Conservation (phyloP, 306 rosid species). For the Mimosa bimucronata region DNA sequence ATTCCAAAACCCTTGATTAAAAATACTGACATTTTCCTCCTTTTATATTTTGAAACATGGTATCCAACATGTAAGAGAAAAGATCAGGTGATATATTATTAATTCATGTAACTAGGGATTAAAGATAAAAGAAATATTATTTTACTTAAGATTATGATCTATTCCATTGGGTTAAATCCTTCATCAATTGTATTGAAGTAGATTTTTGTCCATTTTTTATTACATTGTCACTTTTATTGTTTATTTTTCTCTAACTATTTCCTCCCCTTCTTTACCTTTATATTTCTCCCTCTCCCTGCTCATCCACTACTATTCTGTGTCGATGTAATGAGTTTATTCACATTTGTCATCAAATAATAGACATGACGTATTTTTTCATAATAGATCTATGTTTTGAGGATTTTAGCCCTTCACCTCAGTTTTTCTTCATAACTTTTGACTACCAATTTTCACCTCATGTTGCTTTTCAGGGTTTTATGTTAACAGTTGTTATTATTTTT, state of each 20-base stretch:
- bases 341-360: no score
- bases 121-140: no score
- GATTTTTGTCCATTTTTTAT: no score
- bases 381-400: neutral
- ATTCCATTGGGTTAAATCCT: no score
- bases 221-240: no score
- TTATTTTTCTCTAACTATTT: no score
- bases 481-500: neutral
- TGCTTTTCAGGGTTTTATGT: neutral
- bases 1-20: neutral
- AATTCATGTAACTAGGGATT: neutral
- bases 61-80: neutral
- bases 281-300: no score
- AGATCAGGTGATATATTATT: neutral
- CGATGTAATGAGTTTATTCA: no score
- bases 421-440: neutral
- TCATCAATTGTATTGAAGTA: no score
- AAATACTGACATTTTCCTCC: neutral
- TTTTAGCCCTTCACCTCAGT: neutral
- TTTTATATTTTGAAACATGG: neutral
- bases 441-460: neutral
- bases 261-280: no score
- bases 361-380: neutral
- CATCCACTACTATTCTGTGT: no score
- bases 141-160: no score